These are phyloP conservation scores for Penstemon newberryi DNA, from an alignment of 257 asterid genomes.

Conservation along the genomic window DNA sequence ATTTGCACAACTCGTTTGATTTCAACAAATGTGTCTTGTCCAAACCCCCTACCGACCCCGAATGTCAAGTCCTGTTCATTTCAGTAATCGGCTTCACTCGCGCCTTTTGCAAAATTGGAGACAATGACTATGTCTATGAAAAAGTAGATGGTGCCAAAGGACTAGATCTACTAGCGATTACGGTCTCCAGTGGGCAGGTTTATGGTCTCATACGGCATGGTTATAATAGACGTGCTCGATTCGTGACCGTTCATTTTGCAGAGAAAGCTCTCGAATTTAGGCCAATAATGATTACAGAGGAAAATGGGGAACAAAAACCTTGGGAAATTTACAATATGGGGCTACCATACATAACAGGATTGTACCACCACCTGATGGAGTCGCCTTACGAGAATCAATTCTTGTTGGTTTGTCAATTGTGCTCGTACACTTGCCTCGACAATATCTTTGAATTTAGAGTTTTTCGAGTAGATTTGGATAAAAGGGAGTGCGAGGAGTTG, in stretches of 20 bases:
- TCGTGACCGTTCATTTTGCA: not conserved
- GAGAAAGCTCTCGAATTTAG: not conserved
- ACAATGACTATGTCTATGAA: not conserved
- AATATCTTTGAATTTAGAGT: too few relatives aligned
- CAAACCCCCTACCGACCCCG: not conserved
- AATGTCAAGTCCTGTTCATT: not conserved
- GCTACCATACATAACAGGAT: too few relatives aligned
- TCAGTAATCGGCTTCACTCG: not conserved
- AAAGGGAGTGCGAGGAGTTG: not conserved
- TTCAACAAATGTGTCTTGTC: not conserved
- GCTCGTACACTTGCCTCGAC: not conserved
- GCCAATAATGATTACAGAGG: not conserved
- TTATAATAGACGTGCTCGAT: not conserved
- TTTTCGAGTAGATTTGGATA: not conserved
- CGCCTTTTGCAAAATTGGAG: not conserved
- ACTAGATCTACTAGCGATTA: too few relatives aligned
- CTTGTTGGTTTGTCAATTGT: not conserved
- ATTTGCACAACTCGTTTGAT: not conserved
- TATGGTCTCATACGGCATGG: not conserved
- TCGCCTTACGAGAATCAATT: not conserved
- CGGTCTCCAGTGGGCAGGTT: not conserved
- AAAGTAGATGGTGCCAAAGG: not conserved
- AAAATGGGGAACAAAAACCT: too few relatives aligned
- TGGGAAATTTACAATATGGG: too few relatives aligned
- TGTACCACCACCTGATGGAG: not conserved